Base-by-base conservation (phyloP, 108 stramenopile species). In the Conticribra guillardii region DNA sequence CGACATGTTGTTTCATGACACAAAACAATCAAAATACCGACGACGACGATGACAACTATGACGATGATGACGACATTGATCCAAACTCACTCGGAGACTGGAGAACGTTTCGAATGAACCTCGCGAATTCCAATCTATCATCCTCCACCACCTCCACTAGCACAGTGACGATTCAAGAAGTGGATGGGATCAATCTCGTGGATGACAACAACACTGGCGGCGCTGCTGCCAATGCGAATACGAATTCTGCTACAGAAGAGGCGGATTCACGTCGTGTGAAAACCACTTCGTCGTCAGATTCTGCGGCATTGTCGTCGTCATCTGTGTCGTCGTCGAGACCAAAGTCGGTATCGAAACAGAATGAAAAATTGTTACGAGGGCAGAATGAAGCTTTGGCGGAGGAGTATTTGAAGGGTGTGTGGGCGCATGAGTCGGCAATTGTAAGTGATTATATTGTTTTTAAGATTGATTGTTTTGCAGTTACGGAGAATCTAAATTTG, bases 351-450 rank as follows among this genome's bases (percentile, higher is more conserved):
- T 82, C 80, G 29, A 79, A 82, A 54, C 60, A 64, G 55, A 86
- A 92, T 63, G 86, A 87, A 73, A 60, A 85, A 56, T 45, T 90
- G 4, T 59, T 93, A 19, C 44, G 32, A n/a, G 50, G 65, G 24
- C 91, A 93, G 67, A 89, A 79, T 57, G 50, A 82, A 32, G 44
- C 58, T 0, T 64, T 93, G 57, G 80, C 73, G 3, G 60, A 82
- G 54, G 91, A 92, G 67, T 90, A 85, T 71, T 48, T 64, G 57
- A 76, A 54, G 3, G 87, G 84, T 19, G 80, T 82, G 31, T 93
- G 91, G 91, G 91, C 91, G 0, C 89, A 93, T 62, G 78, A 80
- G 58, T 82, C 78, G 11, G 60, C 91, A 3, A 59, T 67, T 81
- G 88, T 89, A 69, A 37, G 85, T 74, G 21, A 19, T 50, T 55